Evolutionary conservation across 2,329 filamentous ascomycete species (phyloP).

Genomic region (Pyricularia grisea): DNA sequence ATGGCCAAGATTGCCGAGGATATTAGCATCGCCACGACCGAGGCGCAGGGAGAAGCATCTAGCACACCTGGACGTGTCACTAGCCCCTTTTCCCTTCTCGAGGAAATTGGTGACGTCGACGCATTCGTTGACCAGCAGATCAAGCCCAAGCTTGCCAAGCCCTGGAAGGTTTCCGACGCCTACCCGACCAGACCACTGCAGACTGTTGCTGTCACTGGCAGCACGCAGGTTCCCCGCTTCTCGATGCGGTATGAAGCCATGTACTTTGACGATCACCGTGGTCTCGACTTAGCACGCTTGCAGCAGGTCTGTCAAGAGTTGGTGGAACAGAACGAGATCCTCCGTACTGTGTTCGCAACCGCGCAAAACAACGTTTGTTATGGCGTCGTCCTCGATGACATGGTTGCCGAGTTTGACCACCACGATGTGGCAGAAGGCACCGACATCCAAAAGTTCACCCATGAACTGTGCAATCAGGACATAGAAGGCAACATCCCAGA

Average conservation of each 20-base stretch:
- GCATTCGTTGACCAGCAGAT: constrained; percentile 38
- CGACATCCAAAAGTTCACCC: constrained; percentile 39
- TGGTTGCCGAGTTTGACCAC: constrained; percentile 41
- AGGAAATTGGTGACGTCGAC: constrained; percentile 22
- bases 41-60: not conserved
- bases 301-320: constrained; percentile 42
- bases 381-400: constrained; percentile 46
- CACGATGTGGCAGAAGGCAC: constrained; percentile 16
- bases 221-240: constrained; percentile 47
- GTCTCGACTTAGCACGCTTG: constrained; percentile 28
- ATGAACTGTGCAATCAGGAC: constrained; percentile 45
- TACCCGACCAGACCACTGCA: constrained; percentile 51
- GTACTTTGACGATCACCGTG: constrained; percentile 42
- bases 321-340: constrained; percentile 51
- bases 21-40: not conserved
- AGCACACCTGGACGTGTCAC: constrained; percentile 9
- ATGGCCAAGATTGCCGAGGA: constrained; percentile 11
- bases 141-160: constrained; percentile 36
- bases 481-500: constrained; percentile 42
- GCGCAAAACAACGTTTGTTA: constrained; percentile 36
- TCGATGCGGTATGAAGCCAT: constrained; percentile 57
- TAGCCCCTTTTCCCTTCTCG: constrained; percentile 42
- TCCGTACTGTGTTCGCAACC: constrained; percentile 56
- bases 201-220: constrained; percentile 48
- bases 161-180: constrained; percentile 44